phyloP scores from a whole-genome alignment of 345 rosid genomes.

The Psidium guajava region DNA sequence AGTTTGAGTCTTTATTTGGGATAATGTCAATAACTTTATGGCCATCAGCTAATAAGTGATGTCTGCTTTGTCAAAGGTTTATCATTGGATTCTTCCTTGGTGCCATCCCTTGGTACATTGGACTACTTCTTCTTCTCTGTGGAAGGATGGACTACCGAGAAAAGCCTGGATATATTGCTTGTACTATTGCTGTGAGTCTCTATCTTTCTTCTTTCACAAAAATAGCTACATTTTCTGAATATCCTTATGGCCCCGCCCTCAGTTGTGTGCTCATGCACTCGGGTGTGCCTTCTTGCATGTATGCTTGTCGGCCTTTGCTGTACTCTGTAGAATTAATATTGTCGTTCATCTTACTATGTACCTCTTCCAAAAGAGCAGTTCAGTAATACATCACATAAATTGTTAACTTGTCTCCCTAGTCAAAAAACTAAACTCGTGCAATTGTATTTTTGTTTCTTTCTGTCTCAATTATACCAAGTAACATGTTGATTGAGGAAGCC shows the following conservation, averaged over 20 bases:
- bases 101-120: constrained; percentile 82
- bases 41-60: background rate
- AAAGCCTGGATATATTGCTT: constrained; percentile 90
- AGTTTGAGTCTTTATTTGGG: background rate
- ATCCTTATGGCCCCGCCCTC: background rate
- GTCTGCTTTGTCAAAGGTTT: constrained; percentile 36
- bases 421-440: background rate
- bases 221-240: background rate
- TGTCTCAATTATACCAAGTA: background rate
- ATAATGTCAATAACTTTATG: background rate
- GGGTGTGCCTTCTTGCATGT: background rate
- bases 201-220: background rate
- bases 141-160: constrained; percentile 66
- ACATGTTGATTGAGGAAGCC: background rate
- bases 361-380: background rate
- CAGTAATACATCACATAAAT: background rate
- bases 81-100: constrained; percentile 80
- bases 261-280: background rate
- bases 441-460: background rate
- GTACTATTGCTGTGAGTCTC: constrained; percentile 69
- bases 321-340: background rate
- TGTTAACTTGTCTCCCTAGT: background rate
- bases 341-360: background rate
- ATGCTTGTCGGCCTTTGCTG: background rate
- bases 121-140: constrained; percentile 47